Conservation (phyloP, 1,284 basidiomycete genomes). For the Psilocybe mexicana region DNA sequence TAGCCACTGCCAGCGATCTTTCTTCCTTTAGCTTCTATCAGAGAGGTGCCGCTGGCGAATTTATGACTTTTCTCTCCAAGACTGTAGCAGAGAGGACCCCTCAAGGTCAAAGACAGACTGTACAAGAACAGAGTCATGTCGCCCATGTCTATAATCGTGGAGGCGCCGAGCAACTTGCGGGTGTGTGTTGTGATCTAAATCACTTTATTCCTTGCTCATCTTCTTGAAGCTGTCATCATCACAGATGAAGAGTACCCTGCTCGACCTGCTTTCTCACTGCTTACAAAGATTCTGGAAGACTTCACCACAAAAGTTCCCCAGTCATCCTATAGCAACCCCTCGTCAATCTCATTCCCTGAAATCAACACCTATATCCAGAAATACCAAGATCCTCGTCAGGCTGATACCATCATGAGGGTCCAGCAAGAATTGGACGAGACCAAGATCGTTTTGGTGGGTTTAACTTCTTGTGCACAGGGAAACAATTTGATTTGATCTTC, state of each 20-base stretch:
- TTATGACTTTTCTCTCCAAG: conserved; percentile 89
- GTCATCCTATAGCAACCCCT: conserved; percentile 62
- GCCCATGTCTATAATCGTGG: conserved; percentile 92
- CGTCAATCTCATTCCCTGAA: conserved; percentile 69
- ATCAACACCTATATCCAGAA: conserved; percentile 83
- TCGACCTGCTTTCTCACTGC: conserved; percentile 92
- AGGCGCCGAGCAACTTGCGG: conserved; percentile 77
- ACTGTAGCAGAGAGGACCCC: conserved; percentile 92
- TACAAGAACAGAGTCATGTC: conserved; percentile 93
- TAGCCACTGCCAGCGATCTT: conserved; percentile 81
- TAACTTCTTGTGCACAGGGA: not conserved
- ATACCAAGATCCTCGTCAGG: conserved; percentile 98
- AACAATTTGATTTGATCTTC: not conserved
- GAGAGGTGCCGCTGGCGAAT: conserved; percentile 81
- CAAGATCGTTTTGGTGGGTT: conserved; percentile 90
- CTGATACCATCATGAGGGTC: conserved; percentile 98
- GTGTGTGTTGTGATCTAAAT: conserved; percentile 41
- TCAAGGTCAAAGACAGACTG: conserved; percentile 86
- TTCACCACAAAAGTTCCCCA: conserved; percentile 82
- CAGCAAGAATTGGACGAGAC: conserved; percentile 99
- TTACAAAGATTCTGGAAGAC: conserved; percentile 95
- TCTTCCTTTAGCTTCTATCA: conserved; percentile 96
- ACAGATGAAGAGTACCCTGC: conserved; percentile 97
- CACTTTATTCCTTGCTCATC: conserved; percentile 3
- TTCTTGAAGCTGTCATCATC: conserved; percentile 77